These are phyloP conservation scores for Endocarpon pusillum DNA, from an alignment of 495 filamentous ascomycete species.

Conservation along the genomic window DNA sequence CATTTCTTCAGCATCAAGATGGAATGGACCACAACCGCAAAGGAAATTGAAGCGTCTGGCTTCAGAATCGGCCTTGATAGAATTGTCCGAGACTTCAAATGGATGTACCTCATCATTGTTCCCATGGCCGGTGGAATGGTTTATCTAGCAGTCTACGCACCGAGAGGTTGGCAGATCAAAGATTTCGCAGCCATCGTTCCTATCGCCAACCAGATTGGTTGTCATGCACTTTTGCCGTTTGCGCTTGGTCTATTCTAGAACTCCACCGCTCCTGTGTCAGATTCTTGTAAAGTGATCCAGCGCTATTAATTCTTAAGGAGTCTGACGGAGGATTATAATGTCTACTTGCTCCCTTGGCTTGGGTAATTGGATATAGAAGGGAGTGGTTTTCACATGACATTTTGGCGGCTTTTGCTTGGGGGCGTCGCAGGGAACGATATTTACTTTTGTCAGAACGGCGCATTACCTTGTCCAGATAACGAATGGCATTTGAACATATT, in stretches of 20 bases:
- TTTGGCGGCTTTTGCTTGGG: no score
- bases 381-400: no score
- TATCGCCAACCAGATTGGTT: constrained; percentile 16
- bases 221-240: not conserved
- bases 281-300: no score
- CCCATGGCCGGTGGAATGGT: constrained; percentile 16
- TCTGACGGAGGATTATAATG: no score
- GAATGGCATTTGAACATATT: no score
- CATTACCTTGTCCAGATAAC: no score
- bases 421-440: no score
- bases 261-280: no score
- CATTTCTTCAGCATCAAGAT: constrained; percentile 63
- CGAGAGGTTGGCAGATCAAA: constrained; percentile 18
- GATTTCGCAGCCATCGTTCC: constrained; percentile 22
- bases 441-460: no score
- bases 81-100: constrained; percentile 20
- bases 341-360: no score
- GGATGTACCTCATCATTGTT: constrained; percentile 18
- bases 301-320: no score
- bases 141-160: constrained; percentile 16
- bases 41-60: constrained; percentile 28
- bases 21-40: constrained; percentile 54
- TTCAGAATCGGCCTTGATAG: constrained; percentile 16
- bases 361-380: no score
- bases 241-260: not conserved